These are phyloP conservation scores for Trichoderma breve DNA, from an alignment of 2,329 filamentous ascomycete genomes.

Conservation along the genomic window DNA sequence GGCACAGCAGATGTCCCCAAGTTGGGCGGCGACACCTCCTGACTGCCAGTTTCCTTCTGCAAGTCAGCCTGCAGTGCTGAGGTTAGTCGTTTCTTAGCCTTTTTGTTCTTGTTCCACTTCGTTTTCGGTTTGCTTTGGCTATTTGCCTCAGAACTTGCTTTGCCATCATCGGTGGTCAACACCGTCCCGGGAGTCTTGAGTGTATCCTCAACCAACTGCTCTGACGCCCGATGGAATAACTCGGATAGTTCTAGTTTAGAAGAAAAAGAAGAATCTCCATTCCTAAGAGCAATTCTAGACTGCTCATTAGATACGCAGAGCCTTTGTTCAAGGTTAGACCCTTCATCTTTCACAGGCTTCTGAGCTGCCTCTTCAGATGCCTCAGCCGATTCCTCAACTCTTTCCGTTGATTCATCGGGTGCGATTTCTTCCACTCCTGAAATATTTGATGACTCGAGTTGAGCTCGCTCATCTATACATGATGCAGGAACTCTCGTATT, in stretches of 20 bases:
- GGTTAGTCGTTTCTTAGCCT: slow-evolving; percentile 27
- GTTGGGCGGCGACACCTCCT: background rate
- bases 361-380: background rate
- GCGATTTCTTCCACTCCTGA: background rate
- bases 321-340: background rate
- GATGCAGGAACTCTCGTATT: background rate
- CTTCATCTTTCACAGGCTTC: background rate
- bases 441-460: background rate
- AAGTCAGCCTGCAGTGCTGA: background rate
- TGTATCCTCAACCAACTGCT: background rate
- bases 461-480: background rate
- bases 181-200: background rate
- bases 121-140: slow-evolving; percentile 9
- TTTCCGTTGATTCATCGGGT: background rate
- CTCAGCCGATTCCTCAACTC: background rate
- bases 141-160: background rate
- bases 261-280: background rate
- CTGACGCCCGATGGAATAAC: background rate
- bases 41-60: background rate
- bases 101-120: slow-evolving; percentile 24
- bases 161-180: background rate
- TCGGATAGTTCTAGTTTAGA: background rate
- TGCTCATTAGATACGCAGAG: background rate
- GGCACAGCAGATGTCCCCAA: background rate
- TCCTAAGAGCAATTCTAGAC: background rate